Base-by-base conservation (phyloP, 345 rosid species). In the Psidium friedrichsthalianum region DNA sequence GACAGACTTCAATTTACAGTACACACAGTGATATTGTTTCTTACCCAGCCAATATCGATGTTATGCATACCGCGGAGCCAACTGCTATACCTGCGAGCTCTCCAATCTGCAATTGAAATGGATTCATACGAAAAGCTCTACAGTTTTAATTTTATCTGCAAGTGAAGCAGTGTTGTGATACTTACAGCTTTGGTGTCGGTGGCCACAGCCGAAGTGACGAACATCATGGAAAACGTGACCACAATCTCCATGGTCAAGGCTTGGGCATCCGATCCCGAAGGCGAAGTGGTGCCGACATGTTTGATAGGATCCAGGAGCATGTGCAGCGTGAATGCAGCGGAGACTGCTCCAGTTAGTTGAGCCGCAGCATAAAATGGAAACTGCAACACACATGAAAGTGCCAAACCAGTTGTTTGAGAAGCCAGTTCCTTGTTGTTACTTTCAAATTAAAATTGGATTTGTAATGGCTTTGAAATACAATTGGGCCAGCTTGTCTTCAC, bases 71-170 rank as follows among this genome's bases (percentile, higher is more conserved):
- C 3, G 85, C 61, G 5, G 85, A 82, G 25, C 87, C 87, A 20
- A 86, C 87, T 15, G 87, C 87, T 42, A 86, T 86, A n/a, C 87
- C 87, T 8, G 87, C 87, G 18, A 86, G 64, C 85, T 86, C 87
- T 82, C 87, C 87, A 8, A 86, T 29, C 87, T 86, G 85, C 83
- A 21, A 51, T 51, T 16, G n/a, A 47, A 76, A 15, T 47, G 32
- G 51, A 85, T 44, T 57, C 29, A 27, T 42, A 24, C 20, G 32
- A 56, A 56, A 29, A 82, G 42, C 21, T 15, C 58, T 82, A 15
- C 57, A 51, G 14, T 32, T 21, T 54, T 54, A 27, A 27, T 54
- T 47, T 16, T 21, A 9, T 15, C n/a, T 29, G 29, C 58, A 54
- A n/a, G 18, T 53, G 18, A 40, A 69, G 53, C 13, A 49, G 53